Evolutionary conservation across 257 asterid genomes (phyloP), one percentile per base, ranked within the genome.

Genomic region (Mentha longifolia): DNA sequence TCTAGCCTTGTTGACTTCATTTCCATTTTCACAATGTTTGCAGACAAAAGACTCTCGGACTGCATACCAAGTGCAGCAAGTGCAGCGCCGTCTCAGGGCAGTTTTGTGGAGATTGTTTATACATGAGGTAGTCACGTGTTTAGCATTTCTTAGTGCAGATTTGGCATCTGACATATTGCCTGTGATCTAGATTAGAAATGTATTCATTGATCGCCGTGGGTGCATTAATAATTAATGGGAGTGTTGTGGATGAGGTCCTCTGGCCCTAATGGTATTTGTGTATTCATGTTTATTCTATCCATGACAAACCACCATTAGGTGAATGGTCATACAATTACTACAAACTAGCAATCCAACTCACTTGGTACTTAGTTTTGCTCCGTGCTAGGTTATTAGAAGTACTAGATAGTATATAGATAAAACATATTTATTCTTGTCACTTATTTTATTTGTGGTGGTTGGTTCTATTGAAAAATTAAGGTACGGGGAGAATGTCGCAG

Each of bases 91-190:
- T 59, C 25, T 49, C 76, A 3, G 92, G 96, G 60, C 92, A 88
- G 77, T 50, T 90, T 12, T 90, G 96, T 81, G 96, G 95, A 81
- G 96, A 90, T 78, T 90, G 92, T 84, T 79, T 90, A 22, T 84
- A 77, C 87, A 84, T 16, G 81, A 87, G 95, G 96, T 89, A 72
- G 57, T 65, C 43, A 1, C 9, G 43, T 6, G 39, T 35, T 35
- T 35, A 35, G 39, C 39, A 35, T 0, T 35, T 35, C 39, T 35
- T 0, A 35, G 39, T 35, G 39, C 39, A 35, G 12, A 22, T 68
- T 72, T 47, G 6, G 8, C 47, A 35, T 58, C 55, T 50, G 54
- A 7, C 64, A 41, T 39, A 43, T 58, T 73, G 20, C 13, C 37
- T 30, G 20, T 39, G 71, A 46, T 67, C 56, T 61, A 42, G 72